Evolutionary conservation across 352 stramenopile genomes (phyloP).

Genomic region (Phytophthora pinifolia): DNA sequence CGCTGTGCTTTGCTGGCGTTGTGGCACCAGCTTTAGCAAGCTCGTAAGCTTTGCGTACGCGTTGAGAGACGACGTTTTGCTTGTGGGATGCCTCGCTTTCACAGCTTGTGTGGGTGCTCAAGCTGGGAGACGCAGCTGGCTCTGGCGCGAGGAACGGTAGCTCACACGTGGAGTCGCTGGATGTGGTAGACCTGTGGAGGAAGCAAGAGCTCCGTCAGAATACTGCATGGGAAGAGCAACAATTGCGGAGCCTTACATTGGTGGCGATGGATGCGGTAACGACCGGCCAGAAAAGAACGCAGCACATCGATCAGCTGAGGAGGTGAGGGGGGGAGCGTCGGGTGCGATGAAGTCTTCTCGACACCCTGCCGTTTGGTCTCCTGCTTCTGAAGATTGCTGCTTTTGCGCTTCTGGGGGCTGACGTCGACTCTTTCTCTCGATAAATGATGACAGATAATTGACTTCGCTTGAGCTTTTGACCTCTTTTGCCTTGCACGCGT

Average conservation of each 20-base stretch:
- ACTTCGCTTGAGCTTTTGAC: constrained; percentile 43
- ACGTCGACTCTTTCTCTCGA: constrained; percentile 6
- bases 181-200: constrained; percentile 32
- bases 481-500: constrained; percentile 79
- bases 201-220: constrained; percentile 3
- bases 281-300: background rate
- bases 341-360: constrained; percentile 6
- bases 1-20: constrained; percentile 3
- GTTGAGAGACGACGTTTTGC: constrained; percentile 37
- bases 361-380: constrained; percentile 10
- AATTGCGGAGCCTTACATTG: constrained; percentile 18
- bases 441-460: constrained; percentile 39
- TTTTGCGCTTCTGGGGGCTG: constrained; percentile 5
- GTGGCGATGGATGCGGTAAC: constrained; percentile 3
- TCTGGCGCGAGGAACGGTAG: constrained; percentile 6
- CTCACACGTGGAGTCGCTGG: constrained; percentile 32
- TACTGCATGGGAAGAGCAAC: background rate
- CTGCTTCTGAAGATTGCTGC: background rate
- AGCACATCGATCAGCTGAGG: background rate
- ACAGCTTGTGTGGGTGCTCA: constrained; percentile 19
- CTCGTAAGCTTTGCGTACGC: constrained; percentile 54
- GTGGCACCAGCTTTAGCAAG: constrained; percentile 41
- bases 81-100: constrained; percentile 20
- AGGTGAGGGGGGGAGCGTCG: background rate
- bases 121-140: constrained; percentile 10